A percentile compares a stretch with the other conserved stretches of the same genome.
These are phyloP conservation scores for Voacanga thouarsii DNA, from an alignment of 257 asterid species.

Conservation along the genomic window DNA sequence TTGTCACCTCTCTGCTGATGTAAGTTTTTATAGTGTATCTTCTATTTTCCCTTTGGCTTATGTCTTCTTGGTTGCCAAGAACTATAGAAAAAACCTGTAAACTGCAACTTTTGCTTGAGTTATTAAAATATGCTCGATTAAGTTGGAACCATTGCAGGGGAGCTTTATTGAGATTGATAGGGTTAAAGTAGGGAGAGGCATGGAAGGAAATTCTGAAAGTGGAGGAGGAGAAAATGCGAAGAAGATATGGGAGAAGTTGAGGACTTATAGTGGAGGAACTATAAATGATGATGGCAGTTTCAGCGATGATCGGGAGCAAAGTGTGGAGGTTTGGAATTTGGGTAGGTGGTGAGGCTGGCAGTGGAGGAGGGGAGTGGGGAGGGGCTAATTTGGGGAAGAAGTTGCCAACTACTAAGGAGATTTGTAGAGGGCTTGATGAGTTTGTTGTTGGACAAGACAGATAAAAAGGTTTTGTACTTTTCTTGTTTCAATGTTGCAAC, in stretches of 20 bases:
- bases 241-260: constrained; percentile 93
- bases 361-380: constrained; percentile 24
- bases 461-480: constrained; percentile 74
- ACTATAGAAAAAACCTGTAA: too few relatives aligned
- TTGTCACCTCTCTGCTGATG: too few relatives aligned
- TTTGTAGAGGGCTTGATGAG: constrained; percentile 66
- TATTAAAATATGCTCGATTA: too few relatives aligned
- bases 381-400: constrained; percentile 37
- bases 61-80: too few relatives aligned
- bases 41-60: too few relatives aligned
- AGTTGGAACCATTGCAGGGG: constrained; percentile 90
- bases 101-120: too few relatives aligned
- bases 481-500: not conserved
- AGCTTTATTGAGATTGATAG: constrained; percentile 85
- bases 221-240: constrained; percentile 39
- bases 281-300: constrained; percentile 13
- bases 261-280: constrained; percentile 55
- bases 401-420: constrained; percentile 83
- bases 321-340: constrained; percentile 10
- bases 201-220: constrained; percentile 30
- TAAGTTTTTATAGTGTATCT: too few relatives aligned
- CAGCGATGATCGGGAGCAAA: constrained; percentile 14
- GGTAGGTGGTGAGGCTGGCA: constrained; percentile 10
- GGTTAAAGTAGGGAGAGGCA: constrained; percentile 49
- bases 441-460: constrained; percentile 82